Conservation (phyloP, 148 eudicot species). For the Chenopodium quinoa region DNA sequence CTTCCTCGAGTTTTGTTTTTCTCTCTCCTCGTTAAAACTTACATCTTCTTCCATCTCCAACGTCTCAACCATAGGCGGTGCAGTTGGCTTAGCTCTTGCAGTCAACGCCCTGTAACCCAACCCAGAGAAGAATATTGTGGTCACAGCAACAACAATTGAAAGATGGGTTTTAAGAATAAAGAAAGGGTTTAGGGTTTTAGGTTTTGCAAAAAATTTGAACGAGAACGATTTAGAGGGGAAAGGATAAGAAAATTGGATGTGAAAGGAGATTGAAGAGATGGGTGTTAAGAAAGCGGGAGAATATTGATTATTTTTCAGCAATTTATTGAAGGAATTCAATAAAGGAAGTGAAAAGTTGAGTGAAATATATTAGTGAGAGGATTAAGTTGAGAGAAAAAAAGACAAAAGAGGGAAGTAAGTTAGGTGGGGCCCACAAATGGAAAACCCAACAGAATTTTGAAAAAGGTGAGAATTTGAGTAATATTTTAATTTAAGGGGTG, state of each 20-base stretch:
- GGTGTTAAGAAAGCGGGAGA: conserved; percentile 30
- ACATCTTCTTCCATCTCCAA: background rate
- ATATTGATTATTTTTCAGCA: too few relatives aligned
- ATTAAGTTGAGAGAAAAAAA: too few relatives aligned
- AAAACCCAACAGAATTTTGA: too few relatives aligned
- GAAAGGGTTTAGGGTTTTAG: conserved; percentile 27
- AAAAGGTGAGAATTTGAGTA: too few relatives aligned
- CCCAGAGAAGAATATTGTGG: conserved; percentile 50
- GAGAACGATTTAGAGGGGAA: background rate
- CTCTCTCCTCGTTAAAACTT: conserved; percentile 37
- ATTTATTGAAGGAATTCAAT: too few relatives aligned
- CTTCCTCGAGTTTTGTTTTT: conserved; percentile 36
- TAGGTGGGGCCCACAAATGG: too few relatives aligned
- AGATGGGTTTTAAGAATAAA: conserved; percentile 47
- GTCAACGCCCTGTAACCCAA: conserved; percentile 27
- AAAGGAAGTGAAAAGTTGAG: too few relatives aligned
- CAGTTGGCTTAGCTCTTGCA: conserved; percentile 29
- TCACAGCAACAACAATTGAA: conserved; percentile 43
- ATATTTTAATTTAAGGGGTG: too few relatives aligned
- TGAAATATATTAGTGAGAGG: too few relatives aligned
- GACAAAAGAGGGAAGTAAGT: too few relatives aligned
- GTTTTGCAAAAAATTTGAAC: conserved; percentile 7
- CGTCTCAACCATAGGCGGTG: conserved; percentile 18
- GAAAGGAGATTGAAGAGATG: conserved; percentile 40
- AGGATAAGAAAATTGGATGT: conserved; percentile 10